phyloP scores from a whole-genome alignment of 2,329 filamentous ascomycete genomes.

The Clarireedia hainanense region DNA sequence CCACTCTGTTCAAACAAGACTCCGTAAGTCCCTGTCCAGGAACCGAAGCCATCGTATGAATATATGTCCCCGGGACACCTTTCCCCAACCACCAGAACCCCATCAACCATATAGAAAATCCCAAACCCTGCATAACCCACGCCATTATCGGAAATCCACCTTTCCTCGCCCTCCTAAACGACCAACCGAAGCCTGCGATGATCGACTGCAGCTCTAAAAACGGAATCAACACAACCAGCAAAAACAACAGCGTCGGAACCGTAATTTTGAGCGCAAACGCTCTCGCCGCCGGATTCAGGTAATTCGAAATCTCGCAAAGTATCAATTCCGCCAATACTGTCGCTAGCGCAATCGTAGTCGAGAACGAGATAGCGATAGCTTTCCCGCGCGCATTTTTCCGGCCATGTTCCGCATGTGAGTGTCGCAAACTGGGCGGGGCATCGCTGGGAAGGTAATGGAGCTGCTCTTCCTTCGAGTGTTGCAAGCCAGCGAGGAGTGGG shows the following conservation, averaged over 20 bases:
- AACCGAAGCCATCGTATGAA: constrained; percentile 37
- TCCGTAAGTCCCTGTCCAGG: constrained; percentile 30
- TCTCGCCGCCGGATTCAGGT: constrained; percentile 60
- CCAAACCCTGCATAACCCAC: constrained; percentile 54
- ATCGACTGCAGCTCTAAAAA: constrained; percentile 63
- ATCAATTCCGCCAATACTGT: constrained; percentile 74
- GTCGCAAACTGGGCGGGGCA: constrained; percentile 50
- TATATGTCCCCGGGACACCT: constrained; percentile 47
- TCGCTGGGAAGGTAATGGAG: constrained; percentile 55
- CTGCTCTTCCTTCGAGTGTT: constrained; percentile 43
- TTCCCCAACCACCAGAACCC: constrained; percentile 70
- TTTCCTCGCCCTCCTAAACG: constrained; percentile 50
- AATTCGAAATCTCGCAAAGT: constrained; percentile 74
- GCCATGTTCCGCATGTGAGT: constrained; percentile 51
- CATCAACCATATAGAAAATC: constrained; percentile 62
- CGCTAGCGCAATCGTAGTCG: constrained; percentile 68
- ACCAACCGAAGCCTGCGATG: constrained; percentile 49
- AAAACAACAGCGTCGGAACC: constrained; percentile 60
- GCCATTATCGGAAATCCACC: constrained; percentile 50
- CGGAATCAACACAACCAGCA: constrained; percentile 69
- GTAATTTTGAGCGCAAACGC: constrained; percentile 60
- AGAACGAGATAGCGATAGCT: constrained; percentile 59
- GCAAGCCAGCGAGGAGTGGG: constrained; percentile 57
- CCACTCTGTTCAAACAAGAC: constrained; percentile 61
- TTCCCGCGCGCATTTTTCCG: constrained; percentile 43